phyloP scores from a whole-genome alignment of 176 grass and related monocot species.

The Cymbopogon citratus region DNA sequence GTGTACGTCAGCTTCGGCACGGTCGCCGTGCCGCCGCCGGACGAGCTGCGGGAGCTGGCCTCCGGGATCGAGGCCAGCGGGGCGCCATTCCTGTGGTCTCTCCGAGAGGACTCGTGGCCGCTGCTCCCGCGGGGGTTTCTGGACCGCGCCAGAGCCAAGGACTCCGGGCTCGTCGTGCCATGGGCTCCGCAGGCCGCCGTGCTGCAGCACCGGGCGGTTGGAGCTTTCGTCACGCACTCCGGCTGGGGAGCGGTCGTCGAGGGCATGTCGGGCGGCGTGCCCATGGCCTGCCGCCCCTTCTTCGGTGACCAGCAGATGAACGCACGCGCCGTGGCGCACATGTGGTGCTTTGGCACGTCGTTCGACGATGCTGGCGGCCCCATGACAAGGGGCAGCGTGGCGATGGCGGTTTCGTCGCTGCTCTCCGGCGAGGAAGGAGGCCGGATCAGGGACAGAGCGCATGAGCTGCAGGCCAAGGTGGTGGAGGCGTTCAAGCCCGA shows the following conservation, averaged over 20 bases:
- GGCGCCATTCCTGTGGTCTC: slow-evolving; percentile 48
- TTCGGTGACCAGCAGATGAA: slow-evolving; percentile 50
- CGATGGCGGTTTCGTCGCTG: slow-evolving; percentile 9
- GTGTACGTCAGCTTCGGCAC: neutral
- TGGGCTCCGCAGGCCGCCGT: neutral
- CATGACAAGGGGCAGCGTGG: slow-evolving; percentile 29
- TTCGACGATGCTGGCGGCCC: neutral
- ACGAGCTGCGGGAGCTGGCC: slow-evolving; percentile 39
- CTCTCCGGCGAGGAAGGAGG: slow-evolving; percentile 37
- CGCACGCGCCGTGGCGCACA: slow-evolving; percentile 21
- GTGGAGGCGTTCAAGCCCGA: neutral
- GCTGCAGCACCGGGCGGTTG: neutral
- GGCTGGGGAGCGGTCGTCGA: slow-evolving; percentile 59
- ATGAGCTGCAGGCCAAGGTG: slow-evolving; percentile 29
- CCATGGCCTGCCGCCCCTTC: slow-evolving; percentile 55
- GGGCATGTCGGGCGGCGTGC: slow-evolving; percentile 27
- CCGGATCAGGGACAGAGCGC: slow-evolving; percentile 19
- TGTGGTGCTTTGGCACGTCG: slow-evolving; percentile 34
- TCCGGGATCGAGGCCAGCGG: slow-evolving; percentile 37
- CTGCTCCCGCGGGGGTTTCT: slow-evolving; percentile 42
- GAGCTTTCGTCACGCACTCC: slow-evolving; percentile 32
- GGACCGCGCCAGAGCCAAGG: slow-evolving; percentile 2
- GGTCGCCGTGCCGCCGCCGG: neutral
- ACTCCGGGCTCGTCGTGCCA: slow-evolving; percentile 20
- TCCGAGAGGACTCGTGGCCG: slow-evolving; percentile 21